Base-by-base conservation (phyloP, 2,329 filamentous ascomycete genomes). In the Penicillium sclerotigenum region DNA sequence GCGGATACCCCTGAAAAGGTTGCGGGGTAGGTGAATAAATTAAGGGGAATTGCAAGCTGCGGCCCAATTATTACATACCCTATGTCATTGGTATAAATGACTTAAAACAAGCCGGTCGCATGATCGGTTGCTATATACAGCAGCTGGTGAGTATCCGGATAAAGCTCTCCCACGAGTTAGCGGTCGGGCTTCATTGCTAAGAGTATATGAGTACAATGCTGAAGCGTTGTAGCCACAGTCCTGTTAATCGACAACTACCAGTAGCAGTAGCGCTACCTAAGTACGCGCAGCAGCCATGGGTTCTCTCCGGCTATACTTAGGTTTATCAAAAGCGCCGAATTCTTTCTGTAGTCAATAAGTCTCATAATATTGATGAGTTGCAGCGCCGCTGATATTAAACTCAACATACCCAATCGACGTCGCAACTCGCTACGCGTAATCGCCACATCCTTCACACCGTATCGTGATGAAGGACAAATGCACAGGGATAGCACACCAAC, bases 81-180 rank as follows among this genome's bases (percentile, higher is more conserved):
- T 42, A 22, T 8, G 13, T 5, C 37, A 36, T 22, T 16, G 28
- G 14, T 18, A 36, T 16, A 36, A 24, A 14, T 11, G 16, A 29
- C n/a, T 18, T 54, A 31, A 37, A 54, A 49, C 38, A 41, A 37
- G 36, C 14, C 52, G 46, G 52, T 43, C 29, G 18, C 37, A 24
- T 40, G 26, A 37, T 24, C 28, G 26, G 33, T n/a, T 16, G 29
- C 38, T 26, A 16, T 33, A 3, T 29, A 45, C 29, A 28, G 38
- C 38, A 45, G 28, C 29, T 36, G n/a, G 29, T 47, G 26, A 11
- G 13, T 41, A 20, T 41, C 22, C 8, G 16, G 22, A 31, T 18
- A 33, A 47, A 20, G 29, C 18, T 36, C 49, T 16, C 26, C 11
- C 46, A 18, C 33, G 40, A 46, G 31, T 46, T 26, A 18, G 31